Evolutionary conservation across 352 stramenopile genomes (phyloP), one percentile per base, ranked within the genome.

Genomic region (Phytophthora tentaculata): DNA sequence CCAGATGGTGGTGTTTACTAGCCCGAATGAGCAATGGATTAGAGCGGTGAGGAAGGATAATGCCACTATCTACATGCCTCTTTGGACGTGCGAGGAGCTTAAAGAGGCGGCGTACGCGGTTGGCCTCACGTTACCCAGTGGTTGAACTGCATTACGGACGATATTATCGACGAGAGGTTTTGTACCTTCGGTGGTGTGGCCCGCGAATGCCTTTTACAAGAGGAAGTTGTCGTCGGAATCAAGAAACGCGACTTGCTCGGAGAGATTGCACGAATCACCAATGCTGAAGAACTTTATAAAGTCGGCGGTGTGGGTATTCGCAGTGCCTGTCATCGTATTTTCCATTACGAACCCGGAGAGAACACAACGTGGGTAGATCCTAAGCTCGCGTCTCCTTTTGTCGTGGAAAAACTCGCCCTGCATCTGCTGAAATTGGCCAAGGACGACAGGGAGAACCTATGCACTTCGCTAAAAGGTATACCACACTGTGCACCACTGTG

Each of bases 161-260:
- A 54, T 22, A 12, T 37, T n/a, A 54, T 39, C 5, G 23, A 37
- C 23, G 22, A 54, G 23, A 2, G 47, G 23, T 54, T 54, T 54
- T 54, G 39, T 22, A 17, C 47, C 5, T 54, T 54, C 24, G 47
- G 47, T 37, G 47, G 47, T 23, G 47, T 23, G 22, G 47, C 24
- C 24, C 14, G 47, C 16, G 47, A 54, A 20, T 54, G 47, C 23
- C 29, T 54, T 37, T 37, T 39, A 7, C 47, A 43, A 43, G 35
- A 43, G 35, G 35, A 43, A 19, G 10, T 3, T 17, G 2, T 19
- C 35, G 35, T n/a, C 13, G 35, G n/a, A 19, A 19, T 17, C 2
- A n/a, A 43, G 35, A 43, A 43, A 43, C 35, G 35, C 35, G 35
- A 19, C 13, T 43, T n/a, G n/a, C 10, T 13, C 35, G 2, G 13